A percentile compares a stretch with the other conserved stretches of the same genome.
Evolutionary conservation across 2,329 filamentous ascomycete genomes (phyloP).

Genomic region (Calonectria pseudoturangicola): DNA sequence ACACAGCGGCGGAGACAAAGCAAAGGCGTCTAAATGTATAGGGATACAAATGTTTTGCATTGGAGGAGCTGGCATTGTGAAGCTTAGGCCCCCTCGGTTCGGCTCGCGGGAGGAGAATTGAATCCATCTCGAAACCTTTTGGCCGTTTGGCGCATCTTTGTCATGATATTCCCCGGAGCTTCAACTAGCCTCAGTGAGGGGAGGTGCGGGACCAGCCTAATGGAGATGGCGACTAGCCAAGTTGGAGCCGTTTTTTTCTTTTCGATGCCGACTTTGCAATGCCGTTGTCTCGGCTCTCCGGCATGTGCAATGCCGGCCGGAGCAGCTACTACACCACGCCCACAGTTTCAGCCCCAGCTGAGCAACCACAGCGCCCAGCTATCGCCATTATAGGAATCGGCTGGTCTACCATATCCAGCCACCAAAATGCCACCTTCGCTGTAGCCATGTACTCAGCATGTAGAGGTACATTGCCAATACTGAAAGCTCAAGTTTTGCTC

Average conservation of each 20-base stretch:
- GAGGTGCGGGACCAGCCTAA: not conserved
- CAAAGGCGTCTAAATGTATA: constrained; percentile 23
- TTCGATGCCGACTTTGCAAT: not conserved
- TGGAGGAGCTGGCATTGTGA: constrained; percentile 12
- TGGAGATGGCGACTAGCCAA: not conserved
- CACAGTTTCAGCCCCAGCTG: not conserved
- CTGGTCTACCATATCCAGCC: not conserved
- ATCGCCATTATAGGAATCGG: not conserved
- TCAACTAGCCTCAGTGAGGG: not conserved
- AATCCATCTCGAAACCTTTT: not conserved
- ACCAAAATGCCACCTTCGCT: not conserved
- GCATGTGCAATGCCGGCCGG: not conserved
- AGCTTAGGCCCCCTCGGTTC: not conserved
- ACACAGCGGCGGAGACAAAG: constrained; percentile 13
- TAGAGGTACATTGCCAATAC: not conserved
- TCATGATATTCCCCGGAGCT: not conserved
- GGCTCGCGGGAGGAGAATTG: not conserved
- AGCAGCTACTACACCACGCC: not conserved
- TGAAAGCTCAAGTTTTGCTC: not conserved
- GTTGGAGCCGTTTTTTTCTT: not conserved
- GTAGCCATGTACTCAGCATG: not conserved
- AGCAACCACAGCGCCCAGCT: not conserved
- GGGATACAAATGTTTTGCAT: constrained; percentile 24
- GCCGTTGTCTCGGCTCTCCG: not conserved
- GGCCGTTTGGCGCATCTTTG: not conserved